Base-by-base conservation (phyloP, 345 rosid genomes). In the Eutrema yunnanense region DNA sequence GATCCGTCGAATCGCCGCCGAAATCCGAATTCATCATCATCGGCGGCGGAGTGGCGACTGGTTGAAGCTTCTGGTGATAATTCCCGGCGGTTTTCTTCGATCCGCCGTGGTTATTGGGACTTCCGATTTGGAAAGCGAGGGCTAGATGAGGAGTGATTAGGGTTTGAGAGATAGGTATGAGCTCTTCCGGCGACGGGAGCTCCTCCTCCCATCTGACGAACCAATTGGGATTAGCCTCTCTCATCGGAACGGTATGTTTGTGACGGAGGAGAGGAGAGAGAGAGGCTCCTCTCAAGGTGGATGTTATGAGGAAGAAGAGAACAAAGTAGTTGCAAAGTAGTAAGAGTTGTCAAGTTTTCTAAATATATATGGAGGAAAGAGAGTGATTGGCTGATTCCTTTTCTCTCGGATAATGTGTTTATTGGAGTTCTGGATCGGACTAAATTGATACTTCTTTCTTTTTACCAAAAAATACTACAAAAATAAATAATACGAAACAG, bases 61-160 rank as follows among this genome's bases (percentile, higher is more conserved):
- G 1, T 12, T 73, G 78, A 10, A 49, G 67, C 43, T 65, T 63
- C 55, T 72, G 71, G 42, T 72, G 76, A 38, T 53, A 64, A 13
- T 36, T 7, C 6, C n/a, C 40, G n/a, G 64, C n/a, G 44, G 59
- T 4, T 48, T 44, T 65, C 13, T 60, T 67, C 0, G 74, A 54
- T 1, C 34, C 50, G 8, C 46, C 73, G 32, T 37, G 73, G 32
- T 37, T 44, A 1, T 54, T 62, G 6, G 74, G 53, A 6, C 36
- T 63, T 48, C 60, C 83, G 71, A 95, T 85, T 52, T 93, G 86
- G 79, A 95, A 95, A 36, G 99, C 97, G 7, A 86, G 85, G 2
- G 96, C 96, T 26, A 95, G 89, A 58, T 86, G 92, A 73, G 84
- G 92, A 8, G 99, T 87, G 64, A 95, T 76, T 74, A 95, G 71